phyloP scores from a whole-genome alignment of 768 basidiomycete species.

The Boletus insuetus region DNA sequence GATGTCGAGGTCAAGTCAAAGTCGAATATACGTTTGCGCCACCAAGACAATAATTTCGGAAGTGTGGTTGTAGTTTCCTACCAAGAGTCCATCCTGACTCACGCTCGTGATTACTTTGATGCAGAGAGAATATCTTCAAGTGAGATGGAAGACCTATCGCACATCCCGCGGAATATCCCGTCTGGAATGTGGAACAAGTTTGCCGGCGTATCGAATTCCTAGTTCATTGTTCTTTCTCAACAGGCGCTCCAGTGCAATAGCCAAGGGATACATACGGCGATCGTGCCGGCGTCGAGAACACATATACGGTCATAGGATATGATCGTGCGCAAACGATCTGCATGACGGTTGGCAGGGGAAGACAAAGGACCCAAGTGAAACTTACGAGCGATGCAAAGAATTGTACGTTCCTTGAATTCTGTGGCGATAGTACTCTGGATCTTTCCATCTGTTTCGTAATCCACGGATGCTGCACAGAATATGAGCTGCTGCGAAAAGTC shows the following conservation, averaged over 20 bases:
- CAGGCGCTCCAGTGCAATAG: not conserved
- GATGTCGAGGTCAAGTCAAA: too few species aligned
- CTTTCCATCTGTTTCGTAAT: constrained; percentile 85
- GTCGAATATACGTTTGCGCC: too few species aligned
- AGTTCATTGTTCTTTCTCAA: not conserved
- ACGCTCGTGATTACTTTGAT: constrained; percentile 13
- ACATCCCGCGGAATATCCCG: constrained; percentile 85
- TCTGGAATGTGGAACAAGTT: constrained; percentile 53
- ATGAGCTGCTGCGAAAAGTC: not conserved
- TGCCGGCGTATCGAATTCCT: constrained; percentile 82
- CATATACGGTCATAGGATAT: constrained; percentile 86
- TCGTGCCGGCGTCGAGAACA: constrained; percentile 78
- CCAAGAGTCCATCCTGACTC: not conserved
- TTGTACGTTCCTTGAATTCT: constrained; percentile 81
- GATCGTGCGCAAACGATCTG: constrained; percentile 84
- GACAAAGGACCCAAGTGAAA: constrained; percentile 7
- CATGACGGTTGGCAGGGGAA: not conserved
- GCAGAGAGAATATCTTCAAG: constrained; percentile 61
- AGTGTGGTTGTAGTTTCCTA: too few species aligned
- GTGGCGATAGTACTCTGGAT: constrained; percentile 88
- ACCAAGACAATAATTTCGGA: not conserved
- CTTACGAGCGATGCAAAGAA: constrained; percentile 85
- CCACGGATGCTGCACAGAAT: constrained; percentile 62
- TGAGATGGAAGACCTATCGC: constrained; percentile 74
- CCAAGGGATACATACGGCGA: constrained; percentile 49